Conservation (phyloP, 2,329 filamentous ascomycete species). For the Penicillium hordei region DNA sequence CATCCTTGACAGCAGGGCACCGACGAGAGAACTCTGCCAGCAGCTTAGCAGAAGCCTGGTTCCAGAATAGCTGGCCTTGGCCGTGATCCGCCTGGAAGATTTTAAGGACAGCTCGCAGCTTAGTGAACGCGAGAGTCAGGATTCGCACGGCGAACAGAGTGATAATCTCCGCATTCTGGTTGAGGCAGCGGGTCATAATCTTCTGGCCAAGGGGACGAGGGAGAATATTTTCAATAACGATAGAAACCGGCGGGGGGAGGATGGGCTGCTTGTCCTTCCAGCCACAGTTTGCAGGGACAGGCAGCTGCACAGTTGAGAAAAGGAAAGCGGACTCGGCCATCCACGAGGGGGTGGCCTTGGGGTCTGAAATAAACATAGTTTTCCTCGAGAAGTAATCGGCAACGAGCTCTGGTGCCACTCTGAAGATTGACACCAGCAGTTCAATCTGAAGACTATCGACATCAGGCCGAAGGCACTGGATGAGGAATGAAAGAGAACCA, state of each 20-base stretch:
- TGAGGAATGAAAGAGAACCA: slow-evolving; percentile 72
- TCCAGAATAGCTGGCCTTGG: slow-evolving; percentile 60
- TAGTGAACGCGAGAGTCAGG: slow-evolving; percentile 74
- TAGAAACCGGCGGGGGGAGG: slow-evolving; percentile 73
- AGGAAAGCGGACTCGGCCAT: slow-evolving; percentile 89
- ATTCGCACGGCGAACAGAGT: slow-evolving; percentile 82
- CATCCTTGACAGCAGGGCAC: slow-evolving; percentile 77
- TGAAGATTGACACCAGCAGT: slow-evolving; percentile 76
- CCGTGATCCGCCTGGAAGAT: slow-evolving; percentile 57
- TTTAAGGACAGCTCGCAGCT: slow-evolving; percentile 65
- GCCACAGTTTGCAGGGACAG: slow-evolving; percentile 71
- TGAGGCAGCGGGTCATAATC: slow-evolving; percentile 74
- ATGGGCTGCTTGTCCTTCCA: slow-evolving; percentile 61
- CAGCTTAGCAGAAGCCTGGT: slow-evolving; percentile 66
- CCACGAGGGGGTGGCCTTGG: slow-evolving; percentile 91
- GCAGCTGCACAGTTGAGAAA: slow-evolving; percentile 74
- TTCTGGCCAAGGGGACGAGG: slow-evolving; percentile 80
- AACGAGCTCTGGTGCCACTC: slow-evolving; percentile 77
- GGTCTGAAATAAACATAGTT: slow-evolving; percentile 79
- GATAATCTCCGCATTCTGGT: slow-evolving; percentile 73
- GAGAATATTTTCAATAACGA: slow-evolving; percentile 82
- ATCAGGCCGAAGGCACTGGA: slow-evolving; percentile 78
- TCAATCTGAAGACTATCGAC: slow-evolving; percentile 78
- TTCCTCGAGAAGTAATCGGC: slow-evolving; percentile 84
- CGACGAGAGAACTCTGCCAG: slow-evolving; percentile 73